Evolutionary conservation across 495 filamentous ascomycete genomes (phyloP).

Genomic region (Chaetomium cochliodes): DNA sequence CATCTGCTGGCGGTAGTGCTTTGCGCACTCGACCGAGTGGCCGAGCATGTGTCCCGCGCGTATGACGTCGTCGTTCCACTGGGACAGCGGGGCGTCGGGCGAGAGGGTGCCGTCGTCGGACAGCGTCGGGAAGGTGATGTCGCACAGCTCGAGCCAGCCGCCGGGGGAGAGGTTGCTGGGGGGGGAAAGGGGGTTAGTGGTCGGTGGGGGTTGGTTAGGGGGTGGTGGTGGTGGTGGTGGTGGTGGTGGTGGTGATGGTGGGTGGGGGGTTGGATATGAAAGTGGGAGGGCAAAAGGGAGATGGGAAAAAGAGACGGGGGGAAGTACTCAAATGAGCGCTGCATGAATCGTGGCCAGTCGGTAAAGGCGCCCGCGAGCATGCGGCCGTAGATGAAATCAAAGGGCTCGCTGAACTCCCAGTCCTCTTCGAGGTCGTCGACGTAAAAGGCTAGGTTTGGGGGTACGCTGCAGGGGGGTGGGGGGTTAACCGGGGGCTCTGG

Average conservation of each 20-base stretch:
- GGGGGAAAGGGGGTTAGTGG: slow-evolving; percentile 30
- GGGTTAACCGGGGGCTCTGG: background rate
- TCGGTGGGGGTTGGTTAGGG: background rate
- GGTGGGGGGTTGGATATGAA: too few relatives aligned
- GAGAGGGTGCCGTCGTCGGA: slow-evolving; percentile 18
- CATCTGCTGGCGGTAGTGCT: slow-evolving; percentile 16
- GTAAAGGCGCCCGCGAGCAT: slow-evolving; percentile 44
- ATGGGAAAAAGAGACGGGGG: background rate
- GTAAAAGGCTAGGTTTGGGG: slow-evolving; percentile 49
- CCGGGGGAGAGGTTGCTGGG: slow-evolving; percentile 23
- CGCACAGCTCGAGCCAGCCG: slow-evolving; percentile 15
- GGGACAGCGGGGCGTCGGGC: background rate
- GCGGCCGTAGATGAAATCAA: slow-evolving; percentile 52
- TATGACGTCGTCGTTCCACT: slow-evolving; percentile 17
- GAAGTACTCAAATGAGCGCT: background rate
- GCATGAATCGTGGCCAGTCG: slow-evolving; percentile 43
- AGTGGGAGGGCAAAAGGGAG: too few relatives aligned
- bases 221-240: too few relatives aligned
- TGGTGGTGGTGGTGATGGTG: too few relatives aligned
- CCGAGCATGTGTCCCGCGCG: slow-evolving; percentile 1
- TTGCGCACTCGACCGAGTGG: background rate
- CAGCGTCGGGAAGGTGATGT: slow-evolving; percentile 8
- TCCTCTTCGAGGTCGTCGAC: slow-evolving; percentile 50
- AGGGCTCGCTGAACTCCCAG: slow-evolving; percentile 46
- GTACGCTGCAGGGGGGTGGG: slow-evolving; percentile 30